phyloP scores from a whole-genome alignment of 345 rosid species.

The Moricandia moricandioides region DNA sequence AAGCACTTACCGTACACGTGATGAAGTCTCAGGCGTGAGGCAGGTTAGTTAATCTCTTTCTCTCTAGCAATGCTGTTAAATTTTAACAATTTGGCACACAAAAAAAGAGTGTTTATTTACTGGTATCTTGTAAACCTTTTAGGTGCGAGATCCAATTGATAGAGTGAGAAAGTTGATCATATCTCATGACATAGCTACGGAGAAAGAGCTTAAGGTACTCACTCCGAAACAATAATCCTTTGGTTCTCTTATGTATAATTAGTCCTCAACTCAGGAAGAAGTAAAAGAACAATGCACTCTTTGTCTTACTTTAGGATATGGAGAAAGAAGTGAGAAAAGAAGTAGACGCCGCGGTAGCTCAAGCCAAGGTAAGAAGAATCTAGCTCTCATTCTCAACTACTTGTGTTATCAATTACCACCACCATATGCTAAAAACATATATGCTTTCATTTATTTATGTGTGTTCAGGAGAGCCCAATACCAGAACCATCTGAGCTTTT shows the following conservation, averaged over 20 bases:
- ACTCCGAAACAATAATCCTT: background rate
- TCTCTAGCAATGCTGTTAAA: background rate
- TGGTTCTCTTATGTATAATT: background rate
- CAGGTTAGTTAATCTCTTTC: constrained; percentile 47
- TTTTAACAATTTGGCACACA: background rate
- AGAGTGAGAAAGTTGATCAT: constrained; percentile 48
- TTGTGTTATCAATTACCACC: background rate
- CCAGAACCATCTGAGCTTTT: constrained; percentile 80
- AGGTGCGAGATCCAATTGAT: constrained; percentile 57
- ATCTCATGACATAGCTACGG: constrained; percentile 67
- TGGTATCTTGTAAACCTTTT: constrained; percentile 3
- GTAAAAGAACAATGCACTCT: background rate
- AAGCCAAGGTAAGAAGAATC: constrained; percentile 59
- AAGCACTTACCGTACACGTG: constrained; percentile 97
- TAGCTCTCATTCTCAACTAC: background rate
- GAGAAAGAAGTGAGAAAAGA: constrained; percentile 77
- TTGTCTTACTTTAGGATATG: constrained; percentile 54
- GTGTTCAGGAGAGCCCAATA: constrained; percentile 75
- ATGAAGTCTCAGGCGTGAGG: constrained; percentile 81
- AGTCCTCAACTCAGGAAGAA: background rate
- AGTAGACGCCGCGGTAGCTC: constrained; percentile 82
- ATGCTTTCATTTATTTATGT: background rate
- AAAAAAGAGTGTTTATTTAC: background rate
- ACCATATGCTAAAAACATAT: background rate
- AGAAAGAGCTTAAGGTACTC: constrained; percentile 84